Percentiles rank a stretch among this genome's conserved stretches.
Evolutionary conservation across 1,284 basidiomycete species (phyloP).

Genomic region (Paramarasmius palmivorus): DNA sequence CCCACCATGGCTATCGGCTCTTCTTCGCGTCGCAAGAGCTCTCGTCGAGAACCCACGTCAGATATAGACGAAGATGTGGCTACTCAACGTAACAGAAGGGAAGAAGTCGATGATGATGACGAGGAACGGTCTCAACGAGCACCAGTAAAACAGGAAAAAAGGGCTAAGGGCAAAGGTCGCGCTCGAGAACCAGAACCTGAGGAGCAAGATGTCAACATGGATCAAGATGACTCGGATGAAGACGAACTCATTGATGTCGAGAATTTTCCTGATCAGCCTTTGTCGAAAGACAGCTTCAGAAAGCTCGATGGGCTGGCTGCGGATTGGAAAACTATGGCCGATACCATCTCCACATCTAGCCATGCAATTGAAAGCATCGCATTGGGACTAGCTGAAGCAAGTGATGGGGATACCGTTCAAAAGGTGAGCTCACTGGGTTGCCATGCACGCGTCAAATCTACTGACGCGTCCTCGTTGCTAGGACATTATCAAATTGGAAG

Average conservation of each 20-base stretch:
- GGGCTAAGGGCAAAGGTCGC: conserved; percentile 27
- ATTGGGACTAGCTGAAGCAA: conserved; percentile 60
- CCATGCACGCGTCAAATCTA: neutral
- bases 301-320: conserved; percentile 54
- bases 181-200: conserved; percentile 17
- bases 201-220: conserved; percentile 32
- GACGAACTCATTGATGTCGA: conserved; percentile 54
- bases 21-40: conserved; percentile 40
- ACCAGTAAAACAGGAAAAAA: conserved; percentile 40
- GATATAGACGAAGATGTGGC: conserved; percentile 62
- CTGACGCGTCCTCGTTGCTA: conserved; percentile 27
- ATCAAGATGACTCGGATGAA: conserved; percentile 38
- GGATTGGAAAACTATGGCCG: conserved; percentile 60
- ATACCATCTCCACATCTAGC: conserved; percentile 47
- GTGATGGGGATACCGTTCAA: conserved; percentile 51
- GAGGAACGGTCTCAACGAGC: conserved; percentile 40
- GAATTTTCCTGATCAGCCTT: conserved; percentile 62
- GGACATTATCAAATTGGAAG: conserved; percentile 61
- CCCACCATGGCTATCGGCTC: conserved; percentile 42
- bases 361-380: conserved; percentile 55
- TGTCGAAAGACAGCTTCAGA: conserved; percentile 47
- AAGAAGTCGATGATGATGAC: conserved; percentile 45
- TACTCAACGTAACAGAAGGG: conserved; percentile 31
- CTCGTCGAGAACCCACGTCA: conserved; percentile 47
- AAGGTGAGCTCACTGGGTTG: conserved; percentile 37